Evolutionary conservation across 2,329 filamentous ascomycete genomes (phyloP).

Genomic region (Aspergillus sp.): DNA sequence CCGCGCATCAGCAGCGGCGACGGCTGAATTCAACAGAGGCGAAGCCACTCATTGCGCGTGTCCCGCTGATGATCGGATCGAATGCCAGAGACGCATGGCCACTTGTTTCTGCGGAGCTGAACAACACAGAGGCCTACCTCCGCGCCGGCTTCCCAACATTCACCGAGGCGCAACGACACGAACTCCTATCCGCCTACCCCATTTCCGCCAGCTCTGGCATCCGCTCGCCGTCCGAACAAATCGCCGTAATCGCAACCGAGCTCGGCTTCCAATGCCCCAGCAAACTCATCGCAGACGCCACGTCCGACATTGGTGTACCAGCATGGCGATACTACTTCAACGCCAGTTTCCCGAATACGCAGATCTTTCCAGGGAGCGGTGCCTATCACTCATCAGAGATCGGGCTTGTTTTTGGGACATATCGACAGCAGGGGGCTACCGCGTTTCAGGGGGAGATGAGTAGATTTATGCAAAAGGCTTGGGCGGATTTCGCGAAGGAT

Average conservation of each 20-base stretch:
- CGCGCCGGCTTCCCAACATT: background rate
- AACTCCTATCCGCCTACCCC: background rate
- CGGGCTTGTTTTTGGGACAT: constrained; percentile 3
- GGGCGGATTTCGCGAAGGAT: constrained; percentile 7
- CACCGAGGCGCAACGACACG: background rate
- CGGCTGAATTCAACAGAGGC: background rate
- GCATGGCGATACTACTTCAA: constrained; percentile 38
- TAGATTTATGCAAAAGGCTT: background rate
- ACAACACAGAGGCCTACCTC: background rate
- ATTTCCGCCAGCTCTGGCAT: background rate
- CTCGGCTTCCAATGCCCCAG: constrained; percentile 27
- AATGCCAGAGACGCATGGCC: constrained; percentile 4
- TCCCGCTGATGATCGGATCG: background rate
- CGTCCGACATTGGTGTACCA: constrained; percentile 20
- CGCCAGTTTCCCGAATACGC: constrained; percentile 33
- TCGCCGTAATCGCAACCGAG: constrained; percentile 27
- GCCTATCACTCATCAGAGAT: background rate
- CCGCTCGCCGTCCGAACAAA: constrained; percentile 16
- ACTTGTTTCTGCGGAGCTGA: background rate
- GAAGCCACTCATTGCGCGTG: background rate
- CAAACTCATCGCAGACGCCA: constrained; percentile 24
- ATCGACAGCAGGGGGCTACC: background rate
- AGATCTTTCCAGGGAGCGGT: constrained; percentile 24
- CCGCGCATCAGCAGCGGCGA: background rate
- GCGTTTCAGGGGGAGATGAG: constrained; percentile 1